phyloP scores from a whole-genome alignment of 176 grass and related monocot genomes.

The Phoenix roebelenii region DNA sequence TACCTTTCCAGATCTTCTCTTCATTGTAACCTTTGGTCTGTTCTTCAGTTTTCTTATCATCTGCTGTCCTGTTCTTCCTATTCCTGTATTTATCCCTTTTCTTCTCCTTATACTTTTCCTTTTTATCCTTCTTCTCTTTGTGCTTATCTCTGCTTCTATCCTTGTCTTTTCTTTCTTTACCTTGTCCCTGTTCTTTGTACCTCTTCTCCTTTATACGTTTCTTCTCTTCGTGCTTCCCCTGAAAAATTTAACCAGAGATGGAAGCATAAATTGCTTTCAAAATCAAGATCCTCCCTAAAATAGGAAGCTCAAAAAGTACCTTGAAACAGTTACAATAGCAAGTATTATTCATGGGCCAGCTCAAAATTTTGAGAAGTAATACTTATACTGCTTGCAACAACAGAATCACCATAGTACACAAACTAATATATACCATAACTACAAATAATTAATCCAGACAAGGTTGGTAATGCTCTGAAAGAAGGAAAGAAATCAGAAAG shows the following conservation, averaged over 20 bases:
- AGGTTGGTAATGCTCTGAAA: too few species aligned
- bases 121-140: conserved; percentile 61
- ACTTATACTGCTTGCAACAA: too few species aligned
- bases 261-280: too few species aligned
- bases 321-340: too few species aligned
- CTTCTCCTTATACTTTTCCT: conserved; percentile 70
- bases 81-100: conserved; percentile 58
- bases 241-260: conserved; percentile 8
- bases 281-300: too few species aligned
- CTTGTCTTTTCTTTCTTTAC: conserved; percentile 62
- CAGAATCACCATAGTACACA: too few species aligned
- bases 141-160: conserved; percentile 59
- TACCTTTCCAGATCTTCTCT: conserved; percentile 35
- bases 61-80: conserved; percentile 35
- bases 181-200: conserved; percentile 55
- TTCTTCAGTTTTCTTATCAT: conserved; percentile 31
- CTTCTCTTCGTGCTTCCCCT: conserved; percentile 63
- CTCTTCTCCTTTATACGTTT: conserved; percentile 63
- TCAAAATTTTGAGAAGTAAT: too few species aligned
- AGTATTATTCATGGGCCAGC: too few species aligned
- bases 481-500: too few species aligned
- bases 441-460: too few species aligned
- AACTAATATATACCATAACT: too few species aligned
- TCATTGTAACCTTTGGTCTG: conserved; percentile 21
- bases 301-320: too few species aligned